Percentiles rank a stretch among this genome's conserved stretches.
Evolutionary conservation across 2,329 filamentous ascomycete species (phyloP).

Genomic region (Cladosporium austrohemisphaericum): DNA sequence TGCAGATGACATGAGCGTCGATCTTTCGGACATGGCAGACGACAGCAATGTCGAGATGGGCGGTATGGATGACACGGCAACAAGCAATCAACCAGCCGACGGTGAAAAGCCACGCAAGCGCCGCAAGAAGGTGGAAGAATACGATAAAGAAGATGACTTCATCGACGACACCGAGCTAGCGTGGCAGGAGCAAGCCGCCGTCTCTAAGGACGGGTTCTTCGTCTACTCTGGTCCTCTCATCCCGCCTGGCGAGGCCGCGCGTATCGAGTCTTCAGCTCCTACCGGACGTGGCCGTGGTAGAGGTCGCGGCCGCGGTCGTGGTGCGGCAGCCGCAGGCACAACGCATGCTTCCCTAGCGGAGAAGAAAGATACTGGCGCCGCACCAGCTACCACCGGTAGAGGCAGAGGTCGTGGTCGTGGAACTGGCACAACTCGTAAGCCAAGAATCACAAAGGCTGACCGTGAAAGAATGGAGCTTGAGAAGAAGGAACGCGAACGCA

Average conservation of each 20-base stretch:
- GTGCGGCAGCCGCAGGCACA: conserved; percentile 36
- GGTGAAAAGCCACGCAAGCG: conserved; percentile 74
- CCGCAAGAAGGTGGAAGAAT: conserved; percentile 68
- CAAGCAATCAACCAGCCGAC: conserved; percentile 50
- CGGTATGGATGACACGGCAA: conserved; percentile 52
- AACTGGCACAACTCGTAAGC: conserved; percentile 71
- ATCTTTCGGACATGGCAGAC: conserved; percentile 63
- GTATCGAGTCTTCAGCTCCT: conserved; percentile 28
- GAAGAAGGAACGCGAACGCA: conserved; percentile 68
- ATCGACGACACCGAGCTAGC: conserved; percentile 89
- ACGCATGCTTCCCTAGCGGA: conserved; percentile 30
- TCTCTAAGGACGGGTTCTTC: conserved; percentile 94
- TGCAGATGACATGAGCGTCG: conserved; percentile 77
- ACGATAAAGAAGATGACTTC: conserved; percentile 65
- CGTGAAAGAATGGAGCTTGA: conserved; percentile 77
- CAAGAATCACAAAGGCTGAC: conserved; percentile 80
- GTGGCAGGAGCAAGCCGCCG: conserved; percentile 93
- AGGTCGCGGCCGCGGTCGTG: conserved; percentile 54
- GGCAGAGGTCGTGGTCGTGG: conserved; percentile 64
- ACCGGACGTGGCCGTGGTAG: conserved; percentile 41
- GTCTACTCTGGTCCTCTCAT: conserved; percentile 93
- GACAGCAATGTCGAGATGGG: conserved; percentile 89
- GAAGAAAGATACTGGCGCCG: conserved; percentile 21
- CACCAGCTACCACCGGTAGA: conserved; percentile 36
- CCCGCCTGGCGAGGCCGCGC: conserved; percentile 70